These are phyloP conservation scores for Aurantiochytrium sp. DNA, from an alignment of 108 stramenopile species.

Conservation along the genomic window DNA sequence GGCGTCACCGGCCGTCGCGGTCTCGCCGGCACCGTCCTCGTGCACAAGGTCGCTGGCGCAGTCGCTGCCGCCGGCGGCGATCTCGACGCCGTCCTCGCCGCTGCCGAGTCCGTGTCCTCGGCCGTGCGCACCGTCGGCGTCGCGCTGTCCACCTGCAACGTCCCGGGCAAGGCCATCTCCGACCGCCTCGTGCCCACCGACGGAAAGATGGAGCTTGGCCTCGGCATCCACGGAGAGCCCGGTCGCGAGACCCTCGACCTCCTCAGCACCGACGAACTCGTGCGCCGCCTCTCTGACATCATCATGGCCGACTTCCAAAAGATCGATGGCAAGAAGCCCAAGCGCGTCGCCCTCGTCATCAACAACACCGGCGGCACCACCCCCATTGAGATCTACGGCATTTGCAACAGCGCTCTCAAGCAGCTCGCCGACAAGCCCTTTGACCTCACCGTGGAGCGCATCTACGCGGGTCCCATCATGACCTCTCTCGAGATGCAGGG, in stretches of 20 bases:
- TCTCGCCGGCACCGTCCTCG: slow-evolving; percentile 88
- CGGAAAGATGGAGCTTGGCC: slow-evolving; percentile 66
- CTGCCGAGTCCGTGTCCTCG: slow-evolving; percentile 52
- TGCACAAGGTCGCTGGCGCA: slow-evolving; percentile 89
- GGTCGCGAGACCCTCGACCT: slow-evolving; percentile 52
- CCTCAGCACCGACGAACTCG: slow-evolving; percentile 55
- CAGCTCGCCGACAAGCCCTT: slow-evolving; percentile 10
- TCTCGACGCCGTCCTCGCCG: slow-evolving; percentile 57
- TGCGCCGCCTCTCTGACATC: neutral
- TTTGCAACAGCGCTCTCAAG: slow-evolving; percentile 58
- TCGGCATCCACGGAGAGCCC: slow-evolving; percentile 97
- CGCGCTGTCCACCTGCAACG: slow-evolving; percentile 73
- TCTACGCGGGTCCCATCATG: slow-evolving; percentile 81
- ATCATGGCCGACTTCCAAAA: neutral
- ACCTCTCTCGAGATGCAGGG: slow-evolving; percentile 94
- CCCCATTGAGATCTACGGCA: slow-evolving; percentile 81
- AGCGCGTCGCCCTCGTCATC: slow-evolving; percentile 54
- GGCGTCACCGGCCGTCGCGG: slow-evolving; percentile 91
- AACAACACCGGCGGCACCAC: slow-evolving; percentile 88
- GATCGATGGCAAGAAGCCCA: neutral
- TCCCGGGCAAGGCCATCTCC: slow-evolving; percentile 70
- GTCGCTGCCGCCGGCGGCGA: slow-evolving; percentile 64
- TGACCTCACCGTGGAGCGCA: slow-evolving; percentile 56
- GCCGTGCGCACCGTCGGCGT: slow-evolving; percentile 79
- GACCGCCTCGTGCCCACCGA: slow-evolving; percentile 61